Percentiles rank a stretch among this genome's conserved stretches.
Evolutionary conservation across 108 stramenopile genomes (phyloP).

Genomic region (Pseudonitzschia multistriata): DNA sequence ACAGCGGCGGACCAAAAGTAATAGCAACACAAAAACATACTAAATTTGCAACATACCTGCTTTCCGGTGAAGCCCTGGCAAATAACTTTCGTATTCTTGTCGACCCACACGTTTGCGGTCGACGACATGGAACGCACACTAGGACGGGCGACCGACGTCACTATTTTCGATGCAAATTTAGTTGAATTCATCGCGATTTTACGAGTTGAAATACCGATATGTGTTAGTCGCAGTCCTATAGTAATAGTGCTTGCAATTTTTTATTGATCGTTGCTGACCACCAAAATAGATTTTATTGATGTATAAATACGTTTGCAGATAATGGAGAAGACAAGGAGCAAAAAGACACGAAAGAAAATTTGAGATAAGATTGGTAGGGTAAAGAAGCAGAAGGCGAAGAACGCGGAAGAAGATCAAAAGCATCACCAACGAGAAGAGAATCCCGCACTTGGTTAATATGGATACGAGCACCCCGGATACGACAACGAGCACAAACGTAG

Average conservation of each 20-base stretch:
- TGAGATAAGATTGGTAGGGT: not conserved
- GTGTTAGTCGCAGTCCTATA: not conserved
- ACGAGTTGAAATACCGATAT: not conserved
- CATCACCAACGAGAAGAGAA: not conserved
- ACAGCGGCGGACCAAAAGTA: not conserved
- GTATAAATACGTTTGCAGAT: not conserved
- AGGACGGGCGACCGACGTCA: constrained; percentile 15
- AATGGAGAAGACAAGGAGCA: not conserved
- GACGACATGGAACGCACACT: constrained; percentile 69
- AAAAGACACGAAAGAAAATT: not conserved
- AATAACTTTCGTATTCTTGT: constrained; percentile 96
- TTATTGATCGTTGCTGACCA: not conserved
- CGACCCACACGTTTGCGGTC: constrained; percentile 94
- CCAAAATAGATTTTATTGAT: not conserved
- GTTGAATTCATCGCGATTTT: constrained; percentile 33
- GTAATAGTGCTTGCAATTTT: no score
- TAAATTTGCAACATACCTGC: constrained; percentile 55
- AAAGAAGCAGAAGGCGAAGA: constrained; percentile 9
- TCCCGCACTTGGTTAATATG: not conserved
- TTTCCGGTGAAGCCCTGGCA: constrained; percentile 99
- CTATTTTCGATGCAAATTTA: constrained; percentile 20
- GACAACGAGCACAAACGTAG: no score
- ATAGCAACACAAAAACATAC: not conserved
- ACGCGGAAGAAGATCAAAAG: constrained; percentile 3
- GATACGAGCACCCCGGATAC: not conserved